Percentiles rank a stretch among this genome's conserved stretches.
Conservation (phyloP, 2,329 filamentous ascomycete genomes). For the Trichoderma asperellum region DNA sequence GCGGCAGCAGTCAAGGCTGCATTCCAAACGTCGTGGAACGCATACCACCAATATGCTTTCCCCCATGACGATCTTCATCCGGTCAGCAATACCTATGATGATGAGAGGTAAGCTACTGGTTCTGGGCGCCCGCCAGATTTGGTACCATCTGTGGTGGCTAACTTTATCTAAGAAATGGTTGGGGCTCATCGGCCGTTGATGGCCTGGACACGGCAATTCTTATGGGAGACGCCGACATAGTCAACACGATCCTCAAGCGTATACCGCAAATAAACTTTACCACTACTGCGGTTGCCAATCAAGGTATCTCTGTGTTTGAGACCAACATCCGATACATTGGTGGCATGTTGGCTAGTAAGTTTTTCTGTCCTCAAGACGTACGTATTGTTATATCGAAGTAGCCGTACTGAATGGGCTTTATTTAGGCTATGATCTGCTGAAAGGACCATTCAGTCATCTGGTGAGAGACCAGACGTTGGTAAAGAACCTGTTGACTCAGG, state of each 20-base stretch:
- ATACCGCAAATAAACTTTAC: constrained; percentile 74
- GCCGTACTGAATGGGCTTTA: neutral
- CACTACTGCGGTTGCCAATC: constrained; percentile 49
- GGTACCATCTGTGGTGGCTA: neutral
- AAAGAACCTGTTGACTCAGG: constrained; percentile 66
- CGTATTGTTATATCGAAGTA: neutral
- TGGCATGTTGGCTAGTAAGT: constrained; percentile 71
- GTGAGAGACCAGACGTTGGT: constrained; percentile 52
- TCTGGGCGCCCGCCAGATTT: neutral
- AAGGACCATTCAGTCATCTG: constrained; percentile 62
- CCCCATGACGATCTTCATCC: constrained; percentile 77
- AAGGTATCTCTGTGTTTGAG: constrained; percentile 78
- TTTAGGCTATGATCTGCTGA: constrained; percentile 70
- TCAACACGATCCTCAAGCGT: constrained; percentile 71
- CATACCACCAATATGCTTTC: constrained; percentile 74
- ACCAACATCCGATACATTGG: constrained; percentile 88
- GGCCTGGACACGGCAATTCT: constrained; percentile 78
- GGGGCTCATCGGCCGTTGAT: constrained; percentile 83
- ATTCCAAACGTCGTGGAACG: constrained; percentile 72
- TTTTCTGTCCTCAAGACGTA: neutral
- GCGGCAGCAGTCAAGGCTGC: constrained; percentile 67
- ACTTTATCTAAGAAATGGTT: constrained; percentile 66
- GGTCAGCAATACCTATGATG: constrained; percentile 63
- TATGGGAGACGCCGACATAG: constrained; percentile 70
- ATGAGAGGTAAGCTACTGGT: constrained; percentile 64